A percentile compares a stretch with the other conserved stretches of the same genome.
Conservation (phyloP, 345 rosid genomes). For the Brassica napus region DNA sequence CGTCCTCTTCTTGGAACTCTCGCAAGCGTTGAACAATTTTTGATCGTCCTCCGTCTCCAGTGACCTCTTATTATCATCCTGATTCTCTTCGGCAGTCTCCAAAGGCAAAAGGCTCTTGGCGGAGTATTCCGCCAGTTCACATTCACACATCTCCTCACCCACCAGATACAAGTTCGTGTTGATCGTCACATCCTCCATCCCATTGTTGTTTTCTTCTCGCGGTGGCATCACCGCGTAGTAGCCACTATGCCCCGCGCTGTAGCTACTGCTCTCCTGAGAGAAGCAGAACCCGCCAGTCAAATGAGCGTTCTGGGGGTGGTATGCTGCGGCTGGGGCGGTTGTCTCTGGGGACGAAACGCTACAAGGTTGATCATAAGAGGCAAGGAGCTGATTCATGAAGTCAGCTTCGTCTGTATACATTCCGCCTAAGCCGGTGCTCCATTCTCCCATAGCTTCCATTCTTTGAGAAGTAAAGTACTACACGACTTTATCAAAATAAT, state of each 20-base stretch:
- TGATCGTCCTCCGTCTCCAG: slow-evolving; percentile 32
- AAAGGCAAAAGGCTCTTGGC: slow-evolving; percentile 22
- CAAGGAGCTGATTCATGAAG: slow-evolving; percentile 68
- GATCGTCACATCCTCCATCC: slow-evolving; percentile 40
- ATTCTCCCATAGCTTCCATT: slow-evolving; percentile 62
- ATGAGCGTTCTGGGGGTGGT: slow-evolving; percentile 22
- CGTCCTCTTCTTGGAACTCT: slow-evolving; percentile 61
- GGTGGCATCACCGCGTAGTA: slow-evolving; percentile 24
- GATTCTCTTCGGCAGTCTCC: slow-evolving; percentile 24
- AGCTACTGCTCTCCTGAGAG: slow-evolving; percentile 46
- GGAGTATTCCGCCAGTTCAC: slow-evolving; percentile 37
- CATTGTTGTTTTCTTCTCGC: slow-evolving; percentile 38
- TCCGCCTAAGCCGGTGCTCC: slow-evolving; percentile 55
- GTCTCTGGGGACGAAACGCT: slow-evolving; percentile 26
- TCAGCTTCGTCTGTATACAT: slow-evolving; percentile 67
- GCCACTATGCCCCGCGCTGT: slow-evolving; percentile 18
- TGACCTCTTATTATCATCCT: slow-evolving; percentile 21
- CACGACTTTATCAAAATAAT: neutral
- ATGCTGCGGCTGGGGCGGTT: slow-evolving; percentile 22
- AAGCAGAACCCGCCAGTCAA: slow-evolving; percentile 27
- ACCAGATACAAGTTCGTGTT: slow-evolving; percentile 48
- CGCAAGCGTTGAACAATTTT: slow-evolving; percentile 29
- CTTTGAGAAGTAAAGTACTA: neutral
- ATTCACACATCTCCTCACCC: slow-evolving; percentile 45
- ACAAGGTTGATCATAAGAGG: slow-evolving; percentile 34